Conservation (phyloP, 1,284 basidiomycete species). For the Inonotus obliquus region DNA sequence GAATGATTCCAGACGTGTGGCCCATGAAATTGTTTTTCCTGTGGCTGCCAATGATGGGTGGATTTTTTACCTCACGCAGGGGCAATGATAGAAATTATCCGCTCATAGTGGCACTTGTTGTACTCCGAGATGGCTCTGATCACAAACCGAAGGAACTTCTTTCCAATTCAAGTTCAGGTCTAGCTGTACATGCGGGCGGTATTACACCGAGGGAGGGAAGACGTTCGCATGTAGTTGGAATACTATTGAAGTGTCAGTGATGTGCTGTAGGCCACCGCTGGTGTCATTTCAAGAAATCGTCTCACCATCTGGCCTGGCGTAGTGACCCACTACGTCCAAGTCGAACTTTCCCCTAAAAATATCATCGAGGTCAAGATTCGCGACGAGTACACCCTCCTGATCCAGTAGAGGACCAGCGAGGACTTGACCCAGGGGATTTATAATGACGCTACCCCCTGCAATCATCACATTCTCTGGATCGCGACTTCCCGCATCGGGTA, state of each 20-base stretch:
- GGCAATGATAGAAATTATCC: too few relatives aligned
- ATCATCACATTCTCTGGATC: constrained; percentile 57
- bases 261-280: too few relatives aligned
- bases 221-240: constrained; percentile 16
- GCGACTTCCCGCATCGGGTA: constrained; percentile 35
- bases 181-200: too few relatives aligned
- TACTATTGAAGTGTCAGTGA: constrained; percentile 3
- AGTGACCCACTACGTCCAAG: constrained; percentile 67
- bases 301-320: constrained; percentile 60
- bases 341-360: constrained; percentile 67
- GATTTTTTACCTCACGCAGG: too few relatives aligned
- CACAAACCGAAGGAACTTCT: too few relatives aligned
- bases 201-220: neutral
- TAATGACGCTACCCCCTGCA: constrained; percentile 64
- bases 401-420: constrained; percentile 64
- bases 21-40: neutral
- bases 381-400: constrained; percentile 59
- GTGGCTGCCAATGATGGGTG: too few relatives aligned
- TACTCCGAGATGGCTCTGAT: too few relatives aligned
- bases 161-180: too few relatives aligned
- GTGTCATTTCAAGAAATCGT: neutral
- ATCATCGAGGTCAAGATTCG: constrained; percentile 59
- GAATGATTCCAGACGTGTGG: too few relatives aligned
- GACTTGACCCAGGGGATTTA: constrained; percentile 61
- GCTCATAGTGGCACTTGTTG: too few relatives aligned